Base-by-base conservation (phyloP, 139 green algal species). In the Spirogloea muscicola region DNA sequence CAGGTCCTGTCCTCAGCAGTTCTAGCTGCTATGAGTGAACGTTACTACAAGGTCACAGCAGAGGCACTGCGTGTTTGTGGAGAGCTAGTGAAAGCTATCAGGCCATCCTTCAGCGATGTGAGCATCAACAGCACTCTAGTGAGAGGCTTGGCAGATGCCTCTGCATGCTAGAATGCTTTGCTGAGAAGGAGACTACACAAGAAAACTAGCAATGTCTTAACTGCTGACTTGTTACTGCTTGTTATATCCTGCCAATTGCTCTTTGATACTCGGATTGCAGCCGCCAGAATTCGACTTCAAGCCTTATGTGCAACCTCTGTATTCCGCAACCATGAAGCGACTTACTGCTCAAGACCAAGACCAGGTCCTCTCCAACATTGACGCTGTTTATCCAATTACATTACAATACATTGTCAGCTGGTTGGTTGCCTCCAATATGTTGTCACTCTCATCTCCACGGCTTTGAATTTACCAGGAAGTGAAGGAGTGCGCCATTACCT, bases 21-120 rank as follows among this genome's bases (percentile, higher is more conserved):
- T 13, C 80, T 86, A 4, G 55, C 68, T 1, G 73, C 78, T 10
- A 86, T 84, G 2, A 70, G 33, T 0, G 91, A 97, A 49, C 80
- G 88, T 1, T 97, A 97, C 84, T 97, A 96, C 89, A 96, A 94
- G 80, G 88, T 96, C 0, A 76, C 91, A 2, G 87, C 93, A 1
- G 91, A 96, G 76, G 92, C 88, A 2, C 86, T 97, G 58, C 87
- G 91, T 6, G 86, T 89, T 31, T 92, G 84, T 60, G 85, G 89
- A 74, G 68, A 82, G 65, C 61, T 97, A 67, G 85, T 96, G n/a
- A 69, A 76, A n/a, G 75, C 39, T 51, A 80, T 82, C 21, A 67
- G 75, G 25, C 75, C 75, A 60, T 21, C 49, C 9, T 65, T 16
- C 16, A 18, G 31, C 36, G 13, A 38, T 13, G 57, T 65, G 57